Conservation (phyloP, 2,329 filamentous ascomycete genomes). For the Fusarium setosum region DNA sequence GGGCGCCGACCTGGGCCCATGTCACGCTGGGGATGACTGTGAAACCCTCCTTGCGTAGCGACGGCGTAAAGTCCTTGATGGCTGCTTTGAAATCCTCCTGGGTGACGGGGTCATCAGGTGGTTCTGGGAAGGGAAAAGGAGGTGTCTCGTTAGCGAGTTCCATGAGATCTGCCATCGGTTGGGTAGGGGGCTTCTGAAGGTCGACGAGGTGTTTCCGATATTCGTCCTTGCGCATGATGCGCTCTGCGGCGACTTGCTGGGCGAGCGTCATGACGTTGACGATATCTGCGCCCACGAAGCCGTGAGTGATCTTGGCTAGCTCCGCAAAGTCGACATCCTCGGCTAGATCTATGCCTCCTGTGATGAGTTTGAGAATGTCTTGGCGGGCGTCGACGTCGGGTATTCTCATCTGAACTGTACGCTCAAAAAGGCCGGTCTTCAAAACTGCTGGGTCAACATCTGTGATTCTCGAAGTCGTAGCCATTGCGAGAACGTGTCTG, state of each 20-base stretch:
- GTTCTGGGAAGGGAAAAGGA: not conserved
- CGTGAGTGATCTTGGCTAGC: slow-evolving; percentile 87
- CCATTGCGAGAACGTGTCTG: slow-evolving; percentile 88
- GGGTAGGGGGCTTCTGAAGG: not conserved
- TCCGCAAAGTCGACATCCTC: slow-evolving; percentile 78
- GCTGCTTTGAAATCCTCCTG: slow-evolving; percentile 76
- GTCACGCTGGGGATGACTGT: slow-evolving; percentile 93
- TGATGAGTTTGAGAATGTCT: slow-evolving; percentile 81
- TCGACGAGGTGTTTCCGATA: not conserved
- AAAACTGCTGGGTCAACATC: slow-evolving; percentile 84
- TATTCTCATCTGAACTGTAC: slow-evolving; percentile 87
- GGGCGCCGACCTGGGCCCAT: slow-evolving; percentile 91
- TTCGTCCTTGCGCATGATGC: slow-evolving; percentile 37
- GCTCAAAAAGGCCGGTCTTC: slow-evolving; percentile 81
- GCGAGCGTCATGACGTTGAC: slow-evolving; percentile 68
- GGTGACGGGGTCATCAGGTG: slow-evolving; percentile 22
- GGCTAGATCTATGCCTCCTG: slow-evolving; percentile 71
- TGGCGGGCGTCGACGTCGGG: slow-evolving; percentile 83
- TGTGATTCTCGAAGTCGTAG: slow-evolving; percentile 90
- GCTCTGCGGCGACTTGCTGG: slow-evolving; percentile 51
- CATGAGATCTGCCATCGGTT: slow-evolving; percentile 25
- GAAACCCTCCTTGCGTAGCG: slow-evolving; percentile 88
- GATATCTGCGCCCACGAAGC: slow-evolving; percentile 93
- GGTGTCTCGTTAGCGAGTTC: slow-evolving; percentile 18
- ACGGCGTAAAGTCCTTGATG: slow-evolving; percentile 72